Conservation (phyloP, 108 stramenopile species). For the Schizochytrium sp. region DNA sequence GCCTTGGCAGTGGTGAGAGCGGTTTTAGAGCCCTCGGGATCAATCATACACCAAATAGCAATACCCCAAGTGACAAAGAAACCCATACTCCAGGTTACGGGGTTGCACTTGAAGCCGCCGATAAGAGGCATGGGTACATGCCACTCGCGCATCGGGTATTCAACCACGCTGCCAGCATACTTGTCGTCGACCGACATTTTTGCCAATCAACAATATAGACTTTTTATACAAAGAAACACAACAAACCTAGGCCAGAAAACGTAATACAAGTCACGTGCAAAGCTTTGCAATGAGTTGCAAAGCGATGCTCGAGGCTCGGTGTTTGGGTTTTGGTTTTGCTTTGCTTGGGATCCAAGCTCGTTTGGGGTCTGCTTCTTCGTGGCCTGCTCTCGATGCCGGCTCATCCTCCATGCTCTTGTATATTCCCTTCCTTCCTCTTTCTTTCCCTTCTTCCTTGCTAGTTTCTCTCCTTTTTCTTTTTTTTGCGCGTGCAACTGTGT, state of each 20-base stretch:
- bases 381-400: not conserved
- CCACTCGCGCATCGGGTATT: constrained; percentile 15
- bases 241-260: too few relatives aligned
- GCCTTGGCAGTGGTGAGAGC: not conserved
- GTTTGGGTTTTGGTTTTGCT: constrained; percentile 16
- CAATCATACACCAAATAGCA: constrained; percentile 21
- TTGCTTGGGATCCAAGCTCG: not conserved
- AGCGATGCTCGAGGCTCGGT: not conserved
- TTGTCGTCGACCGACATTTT: not conserved
- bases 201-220: too few relatives aligned
- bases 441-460: too few relatives aligned
- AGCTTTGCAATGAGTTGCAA: not conserved
- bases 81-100: constrained; percentile 45
- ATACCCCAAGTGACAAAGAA: constrained; percentile 51
- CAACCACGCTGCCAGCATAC: not conserved
- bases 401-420: not conserved
- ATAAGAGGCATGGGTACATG: not conserved
- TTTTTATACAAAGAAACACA: too few relatives aligned
- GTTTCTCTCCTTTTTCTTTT: too few relatives aligned
- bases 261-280: too few relatives aligned
- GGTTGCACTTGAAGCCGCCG: constrained; percentile 35
- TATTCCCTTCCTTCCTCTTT: too few relatives aligned
- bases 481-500: not conserved
- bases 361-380: too few relatives aligned
- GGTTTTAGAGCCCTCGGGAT: not conserved